Evolutionary conservation across 2,329 filamentous ascomycete genomes (phyloP), one percentile per base, ranked within the genome.

Genomic region (Sporothrix mexicana): DNA sequence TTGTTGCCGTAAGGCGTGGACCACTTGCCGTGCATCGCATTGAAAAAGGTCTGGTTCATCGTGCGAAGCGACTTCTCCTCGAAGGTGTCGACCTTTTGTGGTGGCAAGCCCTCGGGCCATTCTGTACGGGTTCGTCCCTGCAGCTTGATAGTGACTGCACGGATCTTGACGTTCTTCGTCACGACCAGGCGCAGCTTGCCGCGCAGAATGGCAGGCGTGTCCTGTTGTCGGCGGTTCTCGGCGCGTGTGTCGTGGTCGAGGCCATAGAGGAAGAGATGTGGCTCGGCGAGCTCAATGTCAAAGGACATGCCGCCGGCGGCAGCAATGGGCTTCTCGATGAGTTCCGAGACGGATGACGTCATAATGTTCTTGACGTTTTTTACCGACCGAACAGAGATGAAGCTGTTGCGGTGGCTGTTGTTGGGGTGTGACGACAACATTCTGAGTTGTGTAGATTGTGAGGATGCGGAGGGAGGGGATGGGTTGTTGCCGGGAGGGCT

Each of bases 61-160:
- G 93, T 95, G 81, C 97, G 91, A 74, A 98, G 86, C 3, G 91
- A 93, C 77, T 96, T 92, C 75, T 93, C 92, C 79, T 98, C 94
- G 77, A 90, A 92, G 70, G 93, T 90, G 55, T 97, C 93, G 0
- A 91, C 87, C 81, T 97, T 97, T 73, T 91, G 87, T 0, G 95
- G 94, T 2, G 96, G 95, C 43, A 98, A 96, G 69, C 94, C 94
- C 84, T 98, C 96, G 17, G 96, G 95, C 96, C 96, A 99, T 79
- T 97, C 94, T 1, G 96, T 98, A 75, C 92, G 89, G 2, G 94
- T 93, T 79, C 90, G 92, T 43, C 95, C 96, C 55, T 91, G 88
- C 77, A 99, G 93, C 78, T 93, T 95, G 70, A 99, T 85, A 6
- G 92, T 94, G 30, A 99, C 88, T 3, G 93, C 92, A 84, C 97